Conservation (phyloP, 805 yeast species). For the Trichomonascus vanleenenianus region DNA sequence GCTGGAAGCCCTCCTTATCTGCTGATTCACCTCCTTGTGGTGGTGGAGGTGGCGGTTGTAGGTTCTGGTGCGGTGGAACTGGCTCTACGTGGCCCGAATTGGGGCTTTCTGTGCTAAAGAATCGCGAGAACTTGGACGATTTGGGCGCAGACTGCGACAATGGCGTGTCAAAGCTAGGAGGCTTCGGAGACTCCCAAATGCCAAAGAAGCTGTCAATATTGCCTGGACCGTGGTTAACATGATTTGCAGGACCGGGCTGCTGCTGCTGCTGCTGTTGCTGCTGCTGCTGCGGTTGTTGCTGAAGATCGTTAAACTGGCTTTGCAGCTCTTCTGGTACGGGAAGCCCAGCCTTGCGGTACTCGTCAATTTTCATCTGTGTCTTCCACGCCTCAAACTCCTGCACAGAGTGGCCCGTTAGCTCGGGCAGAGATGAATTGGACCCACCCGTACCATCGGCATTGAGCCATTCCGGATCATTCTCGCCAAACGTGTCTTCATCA, state of each 20-base stretch:
- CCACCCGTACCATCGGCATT: no score
- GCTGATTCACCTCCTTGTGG: constrained; percentile 7
- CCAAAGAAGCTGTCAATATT: no score
- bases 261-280: no score
- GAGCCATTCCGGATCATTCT: no score
- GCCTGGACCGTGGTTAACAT: not conserved
- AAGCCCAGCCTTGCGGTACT: constrained; percentile 16
- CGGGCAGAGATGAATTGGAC: no score
- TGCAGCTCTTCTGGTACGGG: constrained; percentile 6
- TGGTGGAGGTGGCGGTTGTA: constrained; percentile 1
- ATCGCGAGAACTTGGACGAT: constrained; percentile 16
- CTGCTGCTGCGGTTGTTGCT: not conserved
- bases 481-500: no score
- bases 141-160: constrained; percentile 2
- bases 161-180: not conserved
- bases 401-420: constrained; percentile 15
- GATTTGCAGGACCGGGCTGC: not conserved
- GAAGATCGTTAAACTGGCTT: not conserved
- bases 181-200: not conserved
- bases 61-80: constrained; percentile 3
- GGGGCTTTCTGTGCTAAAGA: constrained; percentile 9
- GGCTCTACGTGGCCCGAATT: not conserved
- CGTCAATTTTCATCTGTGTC: constrained; percentile 22
- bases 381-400: constrained; percentile 28
- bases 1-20: constrained; percentile 26